Evolutionary conservation across 768 basidiomycete genomes (phyloP).

Genomic region (Phylloporus sp.): DNA sequence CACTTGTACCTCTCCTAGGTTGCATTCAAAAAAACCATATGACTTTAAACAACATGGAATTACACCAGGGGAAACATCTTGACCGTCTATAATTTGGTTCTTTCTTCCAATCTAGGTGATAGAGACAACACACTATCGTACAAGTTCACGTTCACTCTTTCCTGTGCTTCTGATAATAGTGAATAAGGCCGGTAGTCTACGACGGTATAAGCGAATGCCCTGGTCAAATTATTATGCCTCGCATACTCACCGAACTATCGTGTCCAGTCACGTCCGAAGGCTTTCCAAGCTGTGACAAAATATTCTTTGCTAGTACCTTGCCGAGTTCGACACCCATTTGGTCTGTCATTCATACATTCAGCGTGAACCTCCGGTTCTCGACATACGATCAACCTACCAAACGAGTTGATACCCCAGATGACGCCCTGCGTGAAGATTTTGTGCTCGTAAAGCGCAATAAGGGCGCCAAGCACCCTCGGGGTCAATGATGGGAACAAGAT

Average conservation of each 20-base stretch:
- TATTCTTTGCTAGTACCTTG: conserved; percentile 95
- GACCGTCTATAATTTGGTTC: conserved; percentile 4
- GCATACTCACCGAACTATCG: conserved; percentile 65
- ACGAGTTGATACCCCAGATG: conserved; percentile 98
- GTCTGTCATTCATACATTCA: conserved; percentile 43
- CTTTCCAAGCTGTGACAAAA: conserved; percentile 80
- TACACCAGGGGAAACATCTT: conserved; percentile 9
- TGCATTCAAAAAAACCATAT: no score
- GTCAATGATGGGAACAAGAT: conserved; percentile 93
- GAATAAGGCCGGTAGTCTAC: conserved; percentile 92
- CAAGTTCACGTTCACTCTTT: conserved; percentile 48
- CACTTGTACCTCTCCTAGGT: no score
- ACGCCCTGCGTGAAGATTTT: conserved; percentile 99
- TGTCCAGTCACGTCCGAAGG: conserved; percentile 81
- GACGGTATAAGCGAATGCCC: conserved; percentile 5
- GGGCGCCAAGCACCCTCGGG: conserved; percentile 80
- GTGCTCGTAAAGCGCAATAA: conserved; percentile 94
- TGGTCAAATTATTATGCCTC: not conserved
- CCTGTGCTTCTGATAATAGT: conserved; percentile 91
- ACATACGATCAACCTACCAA: conserved; percentile 51
- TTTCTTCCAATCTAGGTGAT: not conserved
- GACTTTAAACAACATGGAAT: conserved; percentile 1
- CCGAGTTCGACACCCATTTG: conserved; percentile 99
- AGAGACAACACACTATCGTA: conserved; percentile 4
- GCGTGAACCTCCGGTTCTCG: not conserved